Base-by-base conservation (phyloP, 116 monocot species). In the Posidonia oceanica region DNA sequence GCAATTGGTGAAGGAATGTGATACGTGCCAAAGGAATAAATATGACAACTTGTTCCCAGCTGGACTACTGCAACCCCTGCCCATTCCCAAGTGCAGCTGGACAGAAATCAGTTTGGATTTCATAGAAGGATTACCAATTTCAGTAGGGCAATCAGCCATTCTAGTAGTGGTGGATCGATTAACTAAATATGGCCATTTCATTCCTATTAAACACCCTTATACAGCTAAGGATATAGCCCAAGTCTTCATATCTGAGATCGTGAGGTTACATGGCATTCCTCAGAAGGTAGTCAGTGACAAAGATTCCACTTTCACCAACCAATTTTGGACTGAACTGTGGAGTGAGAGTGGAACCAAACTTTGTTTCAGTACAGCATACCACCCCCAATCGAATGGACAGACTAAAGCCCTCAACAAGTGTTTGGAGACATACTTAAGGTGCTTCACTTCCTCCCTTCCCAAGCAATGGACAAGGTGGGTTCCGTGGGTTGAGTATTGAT, bases 341-440 rank as follows among this genome's bases (percentile, higher is more conserved):
- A 11, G 3, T 4, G 16, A 20, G 4, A 40, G 29, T 3, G 54
- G 21, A 7, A 57, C 17, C 0, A 41, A 41, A 16, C 41, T 66
- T 2, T 15, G 15, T 18, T 16, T 41, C 4, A 53, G 53, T 17
- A 38, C 52, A 4, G 23, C 63, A 12, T 76, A 76, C 54, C 61
- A 66, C 17, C 77, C 71, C 0, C 54, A 80, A 61, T 36, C 67
- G 0, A 68, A 78, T 73, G 73, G 80, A 12, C 72, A 81, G 21
- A 63, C 53, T 0, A 38, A 70, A 72, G 48, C 14, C 2, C 48
- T 66, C 21, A 76, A 76, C 36, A 20, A 17, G 16, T 39, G 7
- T n/a, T 23, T 71, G 4, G 71, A 70, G 42, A 39, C 10, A 2
- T 71, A 76, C 51, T n/a, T 76, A 1, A 2, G 63, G 0, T 69